Conservation (phyloP, 306 rosid genomes). For the Quercus gilva region DNA sequence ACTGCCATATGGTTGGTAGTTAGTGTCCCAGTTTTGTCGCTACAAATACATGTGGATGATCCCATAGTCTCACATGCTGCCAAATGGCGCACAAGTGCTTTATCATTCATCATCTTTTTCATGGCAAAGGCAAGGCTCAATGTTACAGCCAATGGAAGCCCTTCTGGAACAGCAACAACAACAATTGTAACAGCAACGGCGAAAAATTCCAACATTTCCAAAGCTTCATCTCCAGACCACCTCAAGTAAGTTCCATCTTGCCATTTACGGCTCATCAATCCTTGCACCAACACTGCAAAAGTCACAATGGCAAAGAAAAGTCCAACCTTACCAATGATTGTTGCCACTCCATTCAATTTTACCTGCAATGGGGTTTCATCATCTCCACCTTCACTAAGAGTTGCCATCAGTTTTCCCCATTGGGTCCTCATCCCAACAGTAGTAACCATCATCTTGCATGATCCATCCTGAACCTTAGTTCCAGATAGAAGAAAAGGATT, state of each 20-base stretch:
- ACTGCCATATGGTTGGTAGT: conserved; percentile 96
- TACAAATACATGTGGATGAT: conserved; percentile 90
- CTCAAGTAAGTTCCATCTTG: conserved; percentile 55
- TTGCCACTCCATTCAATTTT: conserved; percentile 94
- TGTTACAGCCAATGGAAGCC: conserved; percentile 91
- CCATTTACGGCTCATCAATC: conserved; percentile 57
- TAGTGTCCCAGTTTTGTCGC: conserved; percentile 94
- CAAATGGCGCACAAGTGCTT: conserved; percentile 89
- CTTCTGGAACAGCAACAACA: conserved; percentile 98
- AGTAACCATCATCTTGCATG: conserved; percentile 88
- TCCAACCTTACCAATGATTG: conserved; percentile 90
- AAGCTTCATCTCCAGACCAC: conserved; percentile 86
- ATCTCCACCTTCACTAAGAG: conserved; percentile 94
- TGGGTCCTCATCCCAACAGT: conserved; percentile 98
- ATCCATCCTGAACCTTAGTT: conserved; percentile 94
- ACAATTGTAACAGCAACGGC: conserved; percentile 92
- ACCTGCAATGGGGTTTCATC: conserved; percentile 98
- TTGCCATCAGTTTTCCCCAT: conserved; percentile 98
- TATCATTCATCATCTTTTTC: conserved; percentile 99
- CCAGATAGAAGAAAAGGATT: conserved; percentile 92
- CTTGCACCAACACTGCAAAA: conserved; percentile 83
- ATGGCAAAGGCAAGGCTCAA: conserved; percentile 98
- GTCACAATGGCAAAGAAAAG: conserved; percentile 81
- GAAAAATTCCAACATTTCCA: conserved; percentile 74
- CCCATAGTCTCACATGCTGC: conserved; percentile 99